Evolutionary conservation across 305 asterid species (phyloP), one percentile per base, ranked within the genome.

Genomic region (Fraxinus angustifolia): DNA sequence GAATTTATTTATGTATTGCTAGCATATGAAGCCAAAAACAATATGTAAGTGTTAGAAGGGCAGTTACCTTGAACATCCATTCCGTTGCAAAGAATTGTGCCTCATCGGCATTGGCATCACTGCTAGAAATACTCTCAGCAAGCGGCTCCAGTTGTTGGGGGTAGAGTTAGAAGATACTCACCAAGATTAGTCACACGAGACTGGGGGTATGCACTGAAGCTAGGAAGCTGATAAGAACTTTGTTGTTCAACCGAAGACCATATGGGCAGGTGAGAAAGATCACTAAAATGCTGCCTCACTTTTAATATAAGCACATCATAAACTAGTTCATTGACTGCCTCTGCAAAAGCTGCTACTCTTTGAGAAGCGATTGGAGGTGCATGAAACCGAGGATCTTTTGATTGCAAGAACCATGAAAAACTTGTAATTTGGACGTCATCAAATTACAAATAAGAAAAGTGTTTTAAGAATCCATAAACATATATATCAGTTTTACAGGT

Each of bases 41-140:
- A 65, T 71, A 58, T 78, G 31, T n/a, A 30, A 38, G 62, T 5
- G 26, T 31, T 70, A 60, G 78, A 8, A 56, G 60, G 40, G 36
- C 30, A 58, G 82, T 87, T 91, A 94, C 99, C 98, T 94, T 96
- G 89, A 96, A 96, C 98, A 96, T 96, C 99, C 99, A 94, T 86
- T 96, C 98, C 35, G 98, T 94, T 67, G 98, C 97, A 58, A 96
- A 94, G 88, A 94, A 93, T 83, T 96, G 99, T 33, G 97, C 96
- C 68, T 96, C 99, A 83, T 96, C 98, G 80, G 94, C 94, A 88
- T 91, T 93, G 76, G 91, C 87, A 73, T 94, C 98, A 79, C 86
- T 88, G 89, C 73, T 89, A 72, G 98, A 90, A 80, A 94, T 92
- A 73, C 98, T 94, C 82, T 96, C 99, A 0, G 93, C 97, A 62